phyloP scores from a whole-genome alignment of 75 land plant species.

The Pinus taeda region DNA sequence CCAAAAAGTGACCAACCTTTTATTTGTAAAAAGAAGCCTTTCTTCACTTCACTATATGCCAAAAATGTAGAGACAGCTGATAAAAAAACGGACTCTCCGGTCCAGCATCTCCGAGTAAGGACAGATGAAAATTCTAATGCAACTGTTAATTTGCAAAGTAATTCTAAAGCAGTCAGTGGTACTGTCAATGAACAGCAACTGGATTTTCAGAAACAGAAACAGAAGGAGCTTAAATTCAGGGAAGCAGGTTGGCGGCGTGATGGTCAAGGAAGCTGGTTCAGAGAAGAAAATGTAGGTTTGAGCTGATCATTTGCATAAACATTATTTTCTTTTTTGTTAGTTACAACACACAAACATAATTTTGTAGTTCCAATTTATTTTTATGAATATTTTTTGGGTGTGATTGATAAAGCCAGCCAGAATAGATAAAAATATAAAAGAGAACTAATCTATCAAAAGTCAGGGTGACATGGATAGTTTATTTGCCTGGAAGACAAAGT shows the following conservation, averaged over 20 bases:
- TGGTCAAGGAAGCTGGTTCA: constrained; percentile 58
- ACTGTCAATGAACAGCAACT: constrained; percentile 7
- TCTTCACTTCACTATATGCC: constrained; percentile 10
- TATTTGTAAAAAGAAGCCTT: background rate
- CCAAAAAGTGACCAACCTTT: constrained; percentile 6
- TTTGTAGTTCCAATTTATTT: background rate
- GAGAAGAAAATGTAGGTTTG: constrained; percentile 64
- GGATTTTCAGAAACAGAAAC: constrained; percentile 25
- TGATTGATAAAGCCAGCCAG: background rate
- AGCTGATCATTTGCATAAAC: no score
- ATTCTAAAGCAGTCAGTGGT: background rate
- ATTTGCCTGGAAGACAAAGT: background rate
- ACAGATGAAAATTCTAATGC: background rate
- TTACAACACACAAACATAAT: background rate
- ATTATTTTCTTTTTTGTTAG: background rate
- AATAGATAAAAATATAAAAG: background rate
- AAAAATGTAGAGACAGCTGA: constrained; percentile 2
- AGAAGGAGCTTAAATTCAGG: constrained; percentile 55
- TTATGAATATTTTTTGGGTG: background rate
- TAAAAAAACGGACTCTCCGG: background rate
- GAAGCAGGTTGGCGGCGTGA: constrained; percentile 70
- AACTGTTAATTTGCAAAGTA: background rate
- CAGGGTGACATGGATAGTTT: background rate
- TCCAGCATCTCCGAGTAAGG: no score
- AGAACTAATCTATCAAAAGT: no score